phyloP scores from a whole-genome alignment of 768 basidiomycete genomes.

The Suillus luteus region DNA sequence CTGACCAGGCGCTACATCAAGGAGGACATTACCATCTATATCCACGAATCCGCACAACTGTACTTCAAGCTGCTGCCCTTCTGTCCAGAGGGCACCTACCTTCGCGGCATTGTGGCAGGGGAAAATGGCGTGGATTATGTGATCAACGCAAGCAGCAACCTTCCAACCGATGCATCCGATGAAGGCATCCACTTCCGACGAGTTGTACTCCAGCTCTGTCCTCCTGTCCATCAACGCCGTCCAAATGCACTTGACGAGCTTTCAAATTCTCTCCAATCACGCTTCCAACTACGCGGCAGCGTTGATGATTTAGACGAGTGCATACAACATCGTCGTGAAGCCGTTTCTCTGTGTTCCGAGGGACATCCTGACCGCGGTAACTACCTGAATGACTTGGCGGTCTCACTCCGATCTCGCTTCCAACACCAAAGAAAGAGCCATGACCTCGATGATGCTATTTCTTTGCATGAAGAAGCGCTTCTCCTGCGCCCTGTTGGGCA shows the following conservation, averaged over 20 bases:
- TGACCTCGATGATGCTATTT: not conserved
- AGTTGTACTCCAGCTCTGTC: not conserved
- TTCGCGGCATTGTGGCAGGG: not conserved
- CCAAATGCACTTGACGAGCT: not conserved
- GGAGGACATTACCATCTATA: not conserved
- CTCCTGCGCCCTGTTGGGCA: not conserved
- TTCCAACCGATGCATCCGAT: not conserved
- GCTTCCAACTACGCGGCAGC: not conserved
- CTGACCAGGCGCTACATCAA: not conserved
- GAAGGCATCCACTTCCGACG: not conserved
- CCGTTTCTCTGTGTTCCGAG: not conserved
- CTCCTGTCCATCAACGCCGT: not conserved
- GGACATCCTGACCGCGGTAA: not conserved
- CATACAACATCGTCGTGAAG: not conserved
- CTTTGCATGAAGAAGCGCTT: not conserved
- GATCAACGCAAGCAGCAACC: not conserved
- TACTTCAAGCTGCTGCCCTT: not conserved
- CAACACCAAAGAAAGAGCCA: not conserved
- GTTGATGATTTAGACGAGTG: not conserved
- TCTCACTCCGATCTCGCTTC: not conserved
- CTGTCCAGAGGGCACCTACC: not conserved
- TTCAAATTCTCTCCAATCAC: fast-evolving
- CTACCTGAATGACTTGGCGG: not conserved
- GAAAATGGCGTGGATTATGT: not conserved
- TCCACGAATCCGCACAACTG: not conserved